Evolutionary conservation across 768 basidiomycete species (phyloP).

Genomic region (Boletus subcaerulescens): DNA sequence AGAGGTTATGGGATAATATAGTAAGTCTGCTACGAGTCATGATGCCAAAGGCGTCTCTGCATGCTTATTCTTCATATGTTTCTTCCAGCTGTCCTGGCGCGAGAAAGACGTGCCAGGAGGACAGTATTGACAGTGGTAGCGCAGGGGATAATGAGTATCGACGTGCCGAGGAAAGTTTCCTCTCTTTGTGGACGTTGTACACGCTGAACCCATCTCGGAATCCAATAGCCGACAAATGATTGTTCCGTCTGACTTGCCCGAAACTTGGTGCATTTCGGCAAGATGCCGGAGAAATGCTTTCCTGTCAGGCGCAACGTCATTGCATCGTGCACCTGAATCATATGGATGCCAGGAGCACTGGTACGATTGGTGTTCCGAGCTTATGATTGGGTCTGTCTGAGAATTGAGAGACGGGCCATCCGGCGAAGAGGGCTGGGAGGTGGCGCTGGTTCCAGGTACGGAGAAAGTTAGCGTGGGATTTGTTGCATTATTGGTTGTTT

Average conservation of each 20-base stretch:
- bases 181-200: slow-evolving; percentile 3
- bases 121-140: slow-evolving; percentile 15
- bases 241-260: not conserved
- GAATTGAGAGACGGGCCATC: not conserved
- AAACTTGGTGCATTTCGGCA: slow-evolving; percentile 5
- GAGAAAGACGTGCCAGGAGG: slow-evolving; percentile 15
- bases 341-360: slow-evolving; percentile 14
- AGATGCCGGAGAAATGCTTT: slow-evolving; percentile 19
- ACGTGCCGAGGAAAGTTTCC: slow-evolving; percentile 17
- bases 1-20: not conserved
- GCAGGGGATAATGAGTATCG: slow-evolving; percentile 16
- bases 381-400: not conserved
- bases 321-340: not conserved
- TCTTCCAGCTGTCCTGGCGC: slow-evolving; percentile 16
- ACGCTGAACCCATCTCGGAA: slow-evolving; percentile 1
- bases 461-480: not conserved
- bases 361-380: not conserved
- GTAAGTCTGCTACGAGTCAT: not conserved
- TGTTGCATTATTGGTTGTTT: not conserved
- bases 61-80: slow-evolving; percentile 17
- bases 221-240: slow-evolving; percentile 13
- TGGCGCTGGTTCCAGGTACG: not conserved
- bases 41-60: not conserved
- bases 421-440: not conserved
- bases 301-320: not conserved